phyloP scores from a whole-genome alignment of 2,329 filamentous ascomycete species.

The Chalara sp. region DNA sequence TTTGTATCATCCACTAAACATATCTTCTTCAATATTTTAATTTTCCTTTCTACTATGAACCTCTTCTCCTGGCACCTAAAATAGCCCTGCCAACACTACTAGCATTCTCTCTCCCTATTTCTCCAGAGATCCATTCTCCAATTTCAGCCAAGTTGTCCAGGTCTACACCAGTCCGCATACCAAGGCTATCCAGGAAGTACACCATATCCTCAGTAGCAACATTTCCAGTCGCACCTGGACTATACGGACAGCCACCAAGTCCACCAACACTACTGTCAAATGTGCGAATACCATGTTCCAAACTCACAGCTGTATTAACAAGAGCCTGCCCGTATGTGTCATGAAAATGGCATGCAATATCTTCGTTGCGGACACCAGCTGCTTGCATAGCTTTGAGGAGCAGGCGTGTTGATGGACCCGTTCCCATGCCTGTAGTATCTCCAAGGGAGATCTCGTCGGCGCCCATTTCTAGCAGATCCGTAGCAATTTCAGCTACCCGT shows the following conservation, averaged over 20 bases:
- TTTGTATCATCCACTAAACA: too few relatives aligned
- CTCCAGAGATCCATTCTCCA: slow-evolving; percentile 63
- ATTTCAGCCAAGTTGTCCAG: slow-evolving; percentile 60
- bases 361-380: slow-evolving; percentile 61
- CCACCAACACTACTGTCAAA: slow-evolving; percentile 79
- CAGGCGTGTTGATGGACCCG: slow-evolving; percentile 60
- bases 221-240: slow-evolving; percentile 79
- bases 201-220: slow-evolving; percentile 81
- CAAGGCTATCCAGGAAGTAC: slow-evolving; percentile 68
- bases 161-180: slow-evolving; percentile 68
- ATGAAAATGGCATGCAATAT: slow-evolving; percentile 80
- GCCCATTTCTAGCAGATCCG: slow-evolving; percentile 71
- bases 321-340: slow-evolving; percentile 82
- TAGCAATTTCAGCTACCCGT: slow-evolving; percentile 59
- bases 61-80: slow-evolving; percentile 35
- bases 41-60: too few relatives aligned
- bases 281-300: slow-evolving; percentile 69
- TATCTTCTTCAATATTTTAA: too few relatives aligned
- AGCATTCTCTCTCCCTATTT: slow-evolving; percentile 56
- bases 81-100: slow-evolving; percentile 63
- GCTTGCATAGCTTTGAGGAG: slow-evolving; percentile 58
- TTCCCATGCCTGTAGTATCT: slow-evolving; percentile 88
- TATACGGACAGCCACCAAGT: slow-evolving; percentile 78
- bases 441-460: slow-evolving; percentile 87
- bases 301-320: slow-evolving; percentile 71